Conservation (phyloP, 1,284 basidiomycete genomes). For the Cryptococcus sp. region DNA sequence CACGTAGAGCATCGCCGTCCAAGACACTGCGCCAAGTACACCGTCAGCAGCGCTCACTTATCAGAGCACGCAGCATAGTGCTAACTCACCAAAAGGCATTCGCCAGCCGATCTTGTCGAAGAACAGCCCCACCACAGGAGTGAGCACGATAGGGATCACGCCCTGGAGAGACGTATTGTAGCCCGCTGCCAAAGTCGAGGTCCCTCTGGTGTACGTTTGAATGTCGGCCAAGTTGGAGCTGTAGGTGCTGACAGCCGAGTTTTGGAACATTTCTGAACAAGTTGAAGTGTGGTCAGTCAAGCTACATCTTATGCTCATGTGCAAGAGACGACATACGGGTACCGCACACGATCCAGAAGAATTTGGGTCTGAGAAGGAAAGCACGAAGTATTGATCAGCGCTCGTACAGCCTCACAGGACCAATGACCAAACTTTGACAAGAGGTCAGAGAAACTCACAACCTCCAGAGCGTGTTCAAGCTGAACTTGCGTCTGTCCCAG, state of each 20-base stretch:
- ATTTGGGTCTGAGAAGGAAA: slow-evolving; percentile 27
- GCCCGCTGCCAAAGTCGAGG: slow-evolving; percentile 50
- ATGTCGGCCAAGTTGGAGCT: slow-evolving; percentile 53
- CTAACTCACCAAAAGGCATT: slow-evolving; percentile 36
- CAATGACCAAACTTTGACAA: neutral
- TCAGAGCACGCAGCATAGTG: slow-evolving; percentile 15
- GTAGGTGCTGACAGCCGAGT: slow-evolving; percentile 51
- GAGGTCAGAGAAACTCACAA: slow-evolving; percentile 16
- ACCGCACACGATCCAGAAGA: slow-evolving; percentile 44
- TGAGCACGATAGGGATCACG: slow-evolving; percentile 55
- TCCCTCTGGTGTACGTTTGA: slow-evolving; percentile 50
- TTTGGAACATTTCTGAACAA: slow-evolving; percentile 41
- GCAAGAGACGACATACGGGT: slow-evolving; percentile 21
- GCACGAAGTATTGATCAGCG: too few relatives aligned
- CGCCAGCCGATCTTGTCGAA: slow-evolving; percentile 47
- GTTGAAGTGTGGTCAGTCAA: slow-evolving; percentile 1
- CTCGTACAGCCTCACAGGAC: slow-evolving; percentile 6
- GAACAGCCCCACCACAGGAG: slow-evolving; percentile 47
- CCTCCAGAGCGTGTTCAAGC: slow-evolving; percentile 14
- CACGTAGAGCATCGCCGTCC: slow-evolving; percentile 48
- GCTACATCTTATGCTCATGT: neutral
- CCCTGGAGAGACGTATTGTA: slow-evolving; percentile 52
- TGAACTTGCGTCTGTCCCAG: slow-evolving; percentile 22
- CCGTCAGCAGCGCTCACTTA: slow-evolving; percentile 30
- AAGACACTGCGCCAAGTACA: slow-evolving; percentile 20